phyloP scores from a whole-genome alignment of 2,329 filamentous ascomycete genomes.

The Penicillium psychrosexuale region DNA sequence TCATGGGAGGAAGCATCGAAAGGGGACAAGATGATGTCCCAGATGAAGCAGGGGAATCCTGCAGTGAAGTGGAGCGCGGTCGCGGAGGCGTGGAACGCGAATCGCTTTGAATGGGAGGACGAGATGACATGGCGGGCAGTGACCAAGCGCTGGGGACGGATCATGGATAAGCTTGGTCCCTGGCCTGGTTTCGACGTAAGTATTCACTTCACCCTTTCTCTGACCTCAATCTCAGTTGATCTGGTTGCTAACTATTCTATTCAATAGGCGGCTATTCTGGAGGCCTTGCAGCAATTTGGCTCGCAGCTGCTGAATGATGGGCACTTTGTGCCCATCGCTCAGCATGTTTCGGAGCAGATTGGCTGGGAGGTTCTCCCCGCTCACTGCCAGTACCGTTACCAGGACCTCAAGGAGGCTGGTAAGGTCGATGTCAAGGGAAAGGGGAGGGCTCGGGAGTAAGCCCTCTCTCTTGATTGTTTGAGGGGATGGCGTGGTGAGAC shows the following conservation, averaged over 20 bases:
- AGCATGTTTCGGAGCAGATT: neutral
- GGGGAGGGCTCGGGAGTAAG: neutral
- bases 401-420: neutral
- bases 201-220: neutral
- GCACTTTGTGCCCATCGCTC: neutral
- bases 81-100: neutral
- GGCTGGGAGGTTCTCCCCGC: neutral
- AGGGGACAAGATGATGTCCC: slow-evolving; percentile 3
- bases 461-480: no score
- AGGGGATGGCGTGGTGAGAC: neutral
- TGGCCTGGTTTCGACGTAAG: slow-evolving; percentile 3
- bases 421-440: neutral
- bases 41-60: neutral
- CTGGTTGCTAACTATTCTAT: neutral
- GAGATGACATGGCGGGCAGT: neutral
- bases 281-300: neutral
- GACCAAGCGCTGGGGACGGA: neutral
- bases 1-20: neutral
- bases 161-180: neutral
- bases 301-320: neutral
- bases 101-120: neutral
- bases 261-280: neutral
- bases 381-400: neutral
- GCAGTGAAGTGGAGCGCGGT: neutral
- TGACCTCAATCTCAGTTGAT: neutral